Evolutionary conservation across 2,329 filamentous ascomycete species (phyloP).

Genomic region (Neofusicoccum umdonicola): DNA sequence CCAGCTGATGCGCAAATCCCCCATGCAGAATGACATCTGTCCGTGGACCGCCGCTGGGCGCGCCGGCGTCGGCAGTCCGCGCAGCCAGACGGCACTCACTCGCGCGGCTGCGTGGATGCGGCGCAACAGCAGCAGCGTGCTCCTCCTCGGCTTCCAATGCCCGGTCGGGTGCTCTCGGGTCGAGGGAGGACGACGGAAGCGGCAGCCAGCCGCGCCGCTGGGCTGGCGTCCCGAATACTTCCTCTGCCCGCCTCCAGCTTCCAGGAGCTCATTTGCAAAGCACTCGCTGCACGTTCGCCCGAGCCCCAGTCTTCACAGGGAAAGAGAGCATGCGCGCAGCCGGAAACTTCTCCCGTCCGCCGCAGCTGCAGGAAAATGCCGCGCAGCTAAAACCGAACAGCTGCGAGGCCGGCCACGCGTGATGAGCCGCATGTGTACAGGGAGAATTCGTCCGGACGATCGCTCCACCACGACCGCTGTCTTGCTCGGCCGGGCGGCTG

Average conservation of each 20-base stretch:
- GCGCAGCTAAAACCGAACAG: neutral
- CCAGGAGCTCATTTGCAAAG: neutral
- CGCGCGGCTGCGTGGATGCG: neutral
- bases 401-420: neutral
- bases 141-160: slow-evolving; percentile 1
- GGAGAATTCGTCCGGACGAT: neutral
- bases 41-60: neutral
- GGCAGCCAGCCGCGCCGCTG: neutral
- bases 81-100: neutral
- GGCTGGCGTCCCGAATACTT: neutral
- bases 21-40: neutral
- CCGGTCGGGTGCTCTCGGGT: neutral
- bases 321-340: neutral
- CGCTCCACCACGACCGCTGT: neutral
- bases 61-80: neutral
- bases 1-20: neutral
- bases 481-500: slow-evolving; percentile 2
- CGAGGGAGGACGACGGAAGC: slow-evolving; percentile 3
- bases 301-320: neutral
- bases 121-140: neutral
- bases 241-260: neutral
- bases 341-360: neutral
- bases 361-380: neutral
- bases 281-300: slow-evolving; percentile 2
- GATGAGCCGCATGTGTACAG: neutral